These are phyloP conservation scores for Zalaria obscura DNA, from an alignment of 2,329 filamentous ascomycete species.

Conservation along the genomic window DNA sequence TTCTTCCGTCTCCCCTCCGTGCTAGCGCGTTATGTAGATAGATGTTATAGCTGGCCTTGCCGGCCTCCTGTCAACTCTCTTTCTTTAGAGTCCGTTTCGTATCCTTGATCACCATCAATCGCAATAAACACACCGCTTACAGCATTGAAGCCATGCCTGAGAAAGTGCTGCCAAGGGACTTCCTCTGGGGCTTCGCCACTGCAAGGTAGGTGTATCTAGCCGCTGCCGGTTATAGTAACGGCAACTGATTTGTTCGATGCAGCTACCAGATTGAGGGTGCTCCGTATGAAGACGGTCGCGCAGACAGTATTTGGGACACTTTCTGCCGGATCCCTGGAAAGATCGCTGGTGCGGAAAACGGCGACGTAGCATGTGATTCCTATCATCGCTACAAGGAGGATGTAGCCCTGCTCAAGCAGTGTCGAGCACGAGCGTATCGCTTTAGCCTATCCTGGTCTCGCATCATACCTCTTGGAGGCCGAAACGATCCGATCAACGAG, in stretches of 20 bases:
- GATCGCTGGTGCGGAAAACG: conserved; percentile 63
- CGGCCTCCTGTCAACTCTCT: no score
- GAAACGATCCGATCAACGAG: conserved; percentile 64
- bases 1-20: no score
- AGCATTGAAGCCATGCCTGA: background rate
- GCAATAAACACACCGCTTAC: no score
- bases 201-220: conserved; percentile 29
- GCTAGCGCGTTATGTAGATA: no score
- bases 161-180: conserved; percentile 14
- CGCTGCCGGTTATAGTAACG: conserved; percentile 36
- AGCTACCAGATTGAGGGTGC: conserved; percentile 85
- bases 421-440: conserved; percentile 62
- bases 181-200: conserved; percentile 52
- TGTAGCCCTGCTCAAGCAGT: conserved; percentile 59
- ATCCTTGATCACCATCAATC: no score
- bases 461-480: conserved; percentile 69
- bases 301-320: conserved; percentile 78
- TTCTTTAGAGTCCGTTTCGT: no score
- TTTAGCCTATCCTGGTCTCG: conserved; percentile 77
- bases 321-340: conserved; percentile 72
- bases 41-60: no score
- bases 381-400: conserved; percentile 70
- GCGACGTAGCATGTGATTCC: conserved; percentile 70
- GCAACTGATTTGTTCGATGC: conserved; percentile 3
- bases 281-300: conserved; percentile 59